These are phyloP conservation scores for Penicillium alfredii DNA, from an alignment of 495 filamentous ascomycete genomes.

Conservation along the genomic window DNA sequence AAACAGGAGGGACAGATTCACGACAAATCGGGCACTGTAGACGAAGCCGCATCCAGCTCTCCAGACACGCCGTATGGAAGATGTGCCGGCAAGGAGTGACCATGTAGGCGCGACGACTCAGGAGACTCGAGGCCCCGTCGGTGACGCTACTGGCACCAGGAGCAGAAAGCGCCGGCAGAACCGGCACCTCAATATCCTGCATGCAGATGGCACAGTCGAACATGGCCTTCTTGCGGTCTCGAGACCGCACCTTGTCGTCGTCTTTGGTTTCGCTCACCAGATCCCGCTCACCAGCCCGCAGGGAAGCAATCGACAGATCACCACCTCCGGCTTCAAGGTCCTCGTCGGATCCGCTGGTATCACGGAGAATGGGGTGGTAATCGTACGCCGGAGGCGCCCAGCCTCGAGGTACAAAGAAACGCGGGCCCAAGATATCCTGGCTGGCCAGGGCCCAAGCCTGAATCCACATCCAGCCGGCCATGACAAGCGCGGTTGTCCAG, in stretches of 20 bases:
- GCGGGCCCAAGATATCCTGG: constrained; percentile 80
- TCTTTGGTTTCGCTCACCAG: constrained; percentile 32
- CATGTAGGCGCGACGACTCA: constrained; percentile 84
- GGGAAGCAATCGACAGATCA: constrained; percentile 62
- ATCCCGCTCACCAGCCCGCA: constrained; percentile 40
- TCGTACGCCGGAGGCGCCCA: constrained; percentile 86
- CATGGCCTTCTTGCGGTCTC: constrained; percentile 50
- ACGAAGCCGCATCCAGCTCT: constrained; percentile 92
- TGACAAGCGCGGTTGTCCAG: constrained; percentile 49
- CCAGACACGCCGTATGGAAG: constrained; percentile 87
- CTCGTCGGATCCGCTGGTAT: constrained; percentile 46
- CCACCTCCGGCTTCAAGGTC: constrained; percentile 65
- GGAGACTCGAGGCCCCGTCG: constrained; percentile 60
- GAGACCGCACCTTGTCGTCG: constrained; percentile 31
- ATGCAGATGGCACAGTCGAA: constrained; percentile 96
- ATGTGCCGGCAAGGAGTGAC: constrained; percentile 95
- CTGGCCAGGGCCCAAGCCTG: constrained; percentile 71
- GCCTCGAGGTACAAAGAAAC: constrained; percentile 63
- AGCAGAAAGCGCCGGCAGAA: constrained; percentile 55
- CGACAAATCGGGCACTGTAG: constrained; percentile 95
- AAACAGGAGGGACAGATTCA: constrained; percentile 80
- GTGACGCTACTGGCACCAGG: constrained; percentile 41
- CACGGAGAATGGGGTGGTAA: constrained; percentile 87
- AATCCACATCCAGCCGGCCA: constrained; percentile 85
- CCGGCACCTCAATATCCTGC: constrained; percentile 81